These are phyloP conservation scores for Pistacia atlantica DNA, from an alignment of 345 rosid genomes.

Conservation along the genomic window DNA sequence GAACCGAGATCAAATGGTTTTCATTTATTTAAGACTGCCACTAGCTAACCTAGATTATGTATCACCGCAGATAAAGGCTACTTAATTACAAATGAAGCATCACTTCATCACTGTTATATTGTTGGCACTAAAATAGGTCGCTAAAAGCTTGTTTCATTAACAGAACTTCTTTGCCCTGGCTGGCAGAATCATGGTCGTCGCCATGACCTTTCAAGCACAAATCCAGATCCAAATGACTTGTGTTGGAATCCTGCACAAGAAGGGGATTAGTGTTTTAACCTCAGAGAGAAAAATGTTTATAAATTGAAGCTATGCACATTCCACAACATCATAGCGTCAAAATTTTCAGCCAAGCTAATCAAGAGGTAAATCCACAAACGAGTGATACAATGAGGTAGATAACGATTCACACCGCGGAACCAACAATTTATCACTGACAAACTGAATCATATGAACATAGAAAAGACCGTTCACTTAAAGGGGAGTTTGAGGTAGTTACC, in stretches of 20 bases:
- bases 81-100: slow-evolving; percentile 22
- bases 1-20: background rate
- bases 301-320: background rate
- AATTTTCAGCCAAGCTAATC: background rate
- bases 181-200: slow-evolving; percentile 22
- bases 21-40: slow-evolving; percentile 3
- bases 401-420: background rate
- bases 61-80: background rate
- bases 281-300: background rate
- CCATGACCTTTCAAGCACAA: slow-evolving; percentile 54
- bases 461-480: background rate
- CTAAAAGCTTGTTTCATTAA: background rate
- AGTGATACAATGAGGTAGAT: background rate
- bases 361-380: background rate
- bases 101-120: background rate
- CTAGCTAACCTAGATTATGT: background rate
- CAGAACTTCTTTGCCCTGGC: slow-evolving; percentile 32
- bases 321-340: too few relatives aligned
- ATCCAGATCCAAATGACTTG: slow-evolving; percentile 51
- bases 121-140: slow-evolving; percentile 1
- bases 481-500: slow-evolving; percentile 23
- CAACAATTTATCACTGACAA: background rate
- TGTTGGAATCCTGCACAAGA: slow-evolving; percentile 50
- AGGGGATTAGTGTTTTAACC: background rate
- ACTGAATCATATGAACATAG: background rate